A percentile compares a stretch with the other conserved stretches of the same genome.
phyloP scores from a whole-genome alignment of 2,329 filamentous ascomycete species.

The Trichoderma hamatum region DNA sequence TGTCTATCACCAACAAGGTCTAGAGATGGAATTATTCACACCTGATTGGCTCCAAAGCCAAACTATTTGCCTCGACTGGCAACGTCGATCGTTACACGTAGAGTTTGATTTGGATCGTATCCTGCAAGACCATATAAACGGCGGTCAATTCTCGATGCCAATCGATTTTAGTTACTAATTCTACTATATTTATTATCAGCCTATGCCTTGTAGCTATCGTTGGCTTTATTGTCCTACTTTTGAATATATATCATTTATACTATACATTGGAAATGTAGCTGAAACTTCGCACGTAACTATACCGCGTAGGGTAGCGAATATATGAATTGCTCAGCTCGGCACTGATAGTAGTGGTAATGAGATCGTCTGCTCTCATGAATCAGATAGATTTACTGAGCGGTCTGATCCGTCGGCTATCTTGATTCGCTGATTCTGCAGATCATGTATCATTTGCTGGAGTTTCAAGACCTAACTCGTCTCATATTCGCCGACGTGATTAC shows the following conservation, averaged over 20 bases:
- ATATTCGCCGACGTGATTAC: not conserved
- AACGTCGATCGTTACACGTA: slow-evolving; percentile 5
- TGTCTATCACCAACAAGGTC: not conserved
- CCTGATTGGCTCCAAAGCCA: slow-evolving; percentile 16
- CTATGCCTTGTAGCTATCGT: too few relatives aligned
- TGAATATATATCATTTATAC: not conserved
- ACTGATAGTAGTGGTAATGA: not conserved
- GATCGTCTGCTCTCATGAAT: not conserved
- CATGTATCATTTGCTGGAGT: not conserved
- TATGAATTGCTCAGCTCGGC: too few relatives aligned
- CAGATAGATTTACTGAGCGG: not conserved
- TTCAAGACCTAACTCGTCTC: not conserved
- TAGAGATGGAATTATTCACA: not conserved
- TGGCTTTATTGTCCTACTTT: not conserved
- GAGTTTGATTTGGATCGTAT: slow-evolving; percentile 13
- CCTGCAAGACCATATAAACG: slow-evolving; percentile 10
- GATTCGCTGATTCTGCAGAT: not conserved
- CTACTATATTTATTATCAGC: not conserved
- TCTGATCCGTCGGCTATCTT: not conserved
- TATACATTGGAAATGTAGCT: not conserved
- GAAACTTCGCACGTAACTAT: not conserved
- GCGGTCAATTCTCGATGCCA: not conserved
- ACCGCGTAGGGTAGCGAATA: not conserved
- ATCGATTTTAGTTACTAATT: not conserved
- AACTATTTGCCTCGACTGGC: not conserved